These are phyloP conservation scores for Ophiosphaerella narmari DNA, from an alignment of 2,329 filamentous ascomycete genomes.

Conservation along the genomic window DNA sequence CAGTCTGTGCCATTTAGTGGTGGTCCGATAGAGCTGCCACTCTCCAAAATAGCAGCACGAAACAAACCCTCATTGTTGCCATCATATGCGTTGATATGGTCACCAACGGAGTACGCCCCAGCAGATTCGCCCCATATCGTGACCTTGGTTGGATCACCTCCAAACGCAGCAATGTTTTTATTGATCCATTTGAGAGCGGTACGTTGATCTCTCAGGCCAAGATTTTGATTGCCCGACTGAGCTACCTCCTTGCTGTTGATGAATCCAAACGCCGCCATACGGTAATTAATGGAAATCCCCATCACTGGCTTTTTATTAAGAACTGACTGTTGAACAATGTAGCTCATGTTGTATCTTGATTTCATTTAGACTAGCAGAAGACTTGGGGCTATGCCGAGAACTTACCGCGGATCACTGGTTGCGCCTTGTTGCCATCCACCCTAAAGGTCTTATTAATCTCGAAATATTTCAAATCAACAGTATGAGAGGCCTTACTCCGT, in stretches of 20 bases:
- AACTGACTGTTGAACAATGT: conserved; percentile 36
- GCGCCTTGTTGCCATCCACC: conserved; percentile 41
- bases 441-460: no score
- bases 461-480: no score
- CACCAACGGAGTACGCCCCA: conserved; percentile 61
- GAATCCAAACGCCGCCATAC: conserved; percentile 57
- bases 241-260: conserved; percentile 50
- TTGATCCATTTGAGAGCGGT: conserved; percentile 65
- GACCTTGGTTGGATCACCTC: conserved; percentile 63
- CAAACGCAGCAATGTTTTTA: conserved; percentile 56
- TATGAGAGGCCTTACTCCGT: conserved; percentile 15
- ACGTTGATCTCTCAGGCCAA: conserved; percentile 66
- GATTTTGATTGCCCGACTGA: conserved; percentile 46
- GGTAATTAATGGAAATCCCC: conserved; percentile 52
- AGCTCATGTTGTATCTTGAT: conserved; percentile 37
- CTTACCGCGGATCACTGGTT: conserved; percentile 37
- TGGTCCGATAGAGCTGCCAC: conserved; percentile 38
- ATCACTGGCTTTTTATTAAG: conserved; percentile 38
- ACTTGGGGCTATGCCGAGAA: not conserved
- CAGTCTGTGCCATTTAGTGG: conserved; percentile 38
- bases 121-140: conserved; percentile 65
- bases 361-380: not conserved
- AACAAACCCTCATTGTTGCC: conserved; percentile 47
- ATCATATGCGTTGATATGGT: conserved; percentile 46
- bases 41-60: conserved; percentile 49